Evolutionary conservation across 108 stramenopile genomes (phyloP).

Genomic region (Fragilariopsis cylindrus): DNA sequence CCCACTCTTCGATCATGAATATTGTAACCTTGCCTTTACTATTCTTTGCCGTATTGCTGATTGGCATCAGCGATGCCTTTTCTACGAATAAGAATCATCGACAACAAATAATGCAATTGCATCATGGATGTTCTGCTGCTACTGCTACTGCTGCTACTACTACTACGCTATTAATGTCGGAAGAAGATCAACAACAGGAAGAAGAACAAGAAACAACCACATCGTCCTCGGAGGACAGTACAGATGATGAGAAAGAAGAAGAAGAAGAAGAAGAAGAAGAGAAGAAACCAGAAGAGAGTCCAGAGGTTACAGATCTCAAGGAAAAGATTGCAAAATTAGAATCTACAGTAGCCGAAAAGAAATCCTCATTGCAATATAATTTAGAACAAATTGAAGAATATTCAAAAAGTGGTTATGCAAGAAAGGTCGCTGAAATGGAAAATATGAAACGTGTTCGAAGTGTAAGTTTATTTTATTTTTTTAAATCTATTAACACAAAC

Average conservation of each 20-base stretch:
- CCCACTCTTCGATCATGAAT: too few relatives aligned
- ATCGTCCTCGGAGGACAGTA: background rate
- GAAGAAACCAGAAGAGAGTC: conserved; percentile 24
- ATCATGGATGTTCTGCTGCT: too few relatives aligned
- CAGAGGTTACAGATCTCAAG: conserved; percentile 67
- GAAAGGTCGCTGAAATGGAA: conserved; percentile 82
- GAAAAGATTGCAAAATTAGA: conserved; percentile 68
- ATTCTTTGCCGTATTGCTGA: too few relatives aligned
- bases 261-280: background rate
- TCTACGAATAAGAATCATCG: too few relatives aligned
- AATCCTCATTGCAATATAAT: conserved; percentile 36
- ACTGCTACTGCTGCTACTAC: too few relatives aligned
- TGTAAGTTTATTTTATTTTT: conserved; percentile 31
- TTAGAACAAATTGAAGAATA: conserved; percentile 66
- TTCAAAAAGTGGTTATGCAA: conserved; percentile 73
- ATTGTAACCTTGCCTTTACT: too few relatives aligned
- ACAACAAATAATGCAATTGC: too few relatives aligned
- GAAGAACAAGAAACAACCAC: too few relatives aligned
- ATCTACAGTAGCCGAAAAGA: conserved; percentile 53
- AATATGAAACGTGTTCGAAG: conserved; percentile 67
- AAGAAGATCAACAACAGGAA: too few relatives aligned
- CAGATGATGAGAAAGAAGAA: background rate
- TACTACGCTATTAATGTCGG: too few relatives aligned
- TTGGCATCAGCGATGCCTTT: too few relatives aligned
- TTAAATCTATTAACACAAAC: background rate